phyloP scores from a whole-genome alignment of 2,329 filamentous ascomycete species.

The Calonectria hawksworthii region DNA sequence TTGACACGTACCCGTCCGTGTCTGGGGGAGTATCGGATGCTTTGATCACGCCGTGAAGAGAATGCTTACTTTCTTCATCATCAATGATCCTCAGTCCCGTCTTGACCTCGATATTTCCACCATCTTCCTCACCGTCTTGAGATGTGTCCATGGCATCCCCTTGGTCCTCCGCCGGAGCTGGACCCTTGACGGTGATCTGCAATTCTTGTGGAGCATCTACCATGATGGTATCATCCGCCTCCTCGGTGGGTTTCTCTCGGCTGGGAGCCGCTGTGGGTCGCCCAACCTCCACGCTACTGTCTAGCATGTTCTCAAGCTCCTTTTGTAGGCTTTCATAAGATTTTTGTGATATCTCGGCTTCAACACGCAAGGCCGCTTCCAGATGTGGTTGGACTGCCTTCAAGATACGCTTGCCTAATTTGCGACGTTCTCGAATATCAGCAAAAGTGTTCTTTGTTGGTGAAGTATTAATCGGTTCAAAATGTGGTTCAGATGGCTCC shows the following conservation, averaged over 20 bases:
- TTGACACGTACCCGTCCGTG: constrained; percentile 60
- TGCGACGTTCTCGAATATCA: constrained; percentile 85
- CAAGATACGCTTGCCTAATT: constrained; percentile 89
- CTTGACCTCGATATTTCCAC: constrained; percentile 62
- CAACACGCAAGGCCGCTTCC: constrained; percentile 81
- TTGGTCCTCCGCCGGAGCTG: constrained; percentile 42
- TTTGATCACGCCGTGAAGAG: constrained; percentile 39
- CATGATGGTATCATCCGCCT: constrained; percentile 65
- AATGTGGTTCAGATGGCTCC: constrained; percentile 45
- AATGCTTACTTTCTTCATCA: constrained; percentile 45
- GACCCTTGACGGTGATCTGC: constrained; percentile 62
- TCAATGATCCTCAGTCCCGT: constrained; percentile 52
- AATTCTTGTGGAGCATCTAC: constrained; percentile 59
- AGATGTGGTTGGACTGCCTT: constrained; percentile 84
- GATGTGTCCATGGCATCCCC: constrained; percentile 53
- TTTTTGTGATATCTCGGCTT: constrained; percentile 83
- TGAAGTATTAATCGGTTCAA: constrained; percentile 61
- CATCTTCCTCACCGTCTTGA: constrained; percentile 52
- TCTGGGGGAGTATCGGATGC: constrained; percentile 62
- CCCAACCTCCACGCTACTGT: constrained; percentile 73
- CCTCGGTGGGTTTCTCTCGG: constrained; percentile 55
- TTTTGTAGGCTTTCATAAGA: constrained; percentile 78
- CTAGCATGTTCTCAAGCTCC: constrained; percentile 81
- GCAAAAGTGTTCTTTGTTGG: constrained; percentile 65
- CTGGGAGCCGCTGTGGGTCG: constrained; percentile 55